A percentile compares a stretch with the other conserved stretches of the same genome.
Conservation (phyloP, 176 grass and related monocot genomes). For the Lolium rigidum region DNA sequence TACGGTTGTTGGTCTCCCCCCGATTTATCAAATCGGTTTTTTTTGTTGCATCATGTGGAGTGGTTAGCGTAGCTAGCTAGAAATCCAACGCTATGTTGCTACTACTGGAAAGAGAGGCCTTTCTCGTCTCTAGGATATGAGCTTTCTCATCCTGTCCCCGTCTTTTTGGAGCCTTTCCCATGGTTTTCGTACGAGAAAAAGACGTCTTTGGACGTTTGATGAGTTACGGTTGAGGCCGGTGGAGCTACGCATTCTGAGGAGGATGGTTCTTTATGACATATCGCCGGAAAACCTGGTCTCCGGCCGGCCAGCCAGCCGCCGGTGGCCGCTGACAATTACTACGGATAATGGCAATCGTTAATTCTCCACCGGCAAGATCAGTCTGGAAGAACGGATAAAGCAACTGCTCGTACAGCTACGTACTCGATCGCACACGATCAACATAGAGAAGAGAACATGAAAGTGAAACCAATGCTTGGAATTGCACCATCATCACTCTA, state of each 20-base stretch:
- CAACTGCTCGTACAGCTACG: neutral
- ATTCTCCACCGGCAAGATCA: neutral
- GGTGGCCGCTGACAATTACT: constrained; percentile 12
- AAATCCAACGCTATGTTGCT: constrained; percentile 23
- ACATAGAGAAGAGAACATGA: constrained; percentile 24
- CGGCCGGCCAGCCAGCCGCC: constrained; percentile 42
- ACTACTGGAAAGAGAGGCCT: neutral
- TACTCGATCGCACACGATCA: constrained; percentile 21
- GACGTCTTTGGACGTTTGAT: constrained; percentile 26
- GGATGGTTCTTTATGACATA: neutral
- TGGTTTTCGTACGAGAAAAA: constrained; percentile 38
- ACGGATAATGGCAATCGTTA: neutral
- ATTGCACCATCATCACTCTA: constrained; percentile 33
- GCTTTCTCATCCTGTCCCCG: constrained; percentile 33
- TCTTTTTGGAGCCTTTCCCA: constrained; percentile 28
- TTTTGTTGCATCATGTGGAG: constrained; percentile 26
- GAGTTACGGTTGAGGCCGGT: constrained; percentile 53
- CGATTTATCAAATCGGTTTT: constrained; percentile 9
- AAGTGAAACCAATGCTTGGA: constrained; percentile 8
- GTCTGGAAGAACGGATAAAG: constrained; percentile 23
- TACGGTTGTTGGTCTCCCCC: constrained; percentile 53
- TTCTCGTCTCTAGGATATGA: constrained; percentile 18
- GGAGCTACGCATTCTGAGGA: constrained; percentile 13
- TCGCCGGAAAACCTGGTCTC: constrained; percentile 67
- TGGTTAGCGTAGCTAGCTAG: constrained; percentile 42